A percentile compares a stretch with the other conserved stretches of the same genome.
Conservation (phyloP, 2,329 filamentous ascomycete species). For the Scedosporium minutisporum region DNA sequence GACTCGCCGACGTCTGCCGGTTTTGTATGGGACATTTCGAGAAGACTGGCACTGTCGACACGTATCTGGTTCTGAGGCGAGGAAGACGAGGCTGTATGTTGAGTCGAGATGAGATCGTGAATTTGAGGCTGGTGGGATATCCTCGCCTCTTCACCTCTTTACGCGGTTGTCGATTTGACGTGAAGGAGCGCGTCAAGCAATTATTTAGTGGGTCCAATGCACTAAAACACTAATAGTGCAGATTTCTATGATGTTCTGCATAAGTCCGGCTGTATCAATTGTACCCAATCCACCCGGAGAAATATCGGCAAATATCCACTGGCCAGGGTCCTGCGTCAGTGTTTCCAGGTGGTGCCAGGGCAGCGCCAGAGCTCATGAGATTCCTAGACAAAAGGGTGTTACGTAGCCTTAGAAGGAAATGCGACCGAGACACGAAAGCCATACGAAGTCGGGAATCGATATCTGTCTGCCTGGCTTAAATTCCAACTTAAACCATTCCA, state of each 20-base stretch:
- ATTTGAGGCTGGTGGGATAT: neutral
- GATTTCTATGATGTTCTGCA: neutral
- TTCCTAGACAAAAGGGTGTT: neutral
- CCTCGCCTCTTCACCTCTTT: neutral
- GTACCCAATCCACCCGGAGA: neutral
- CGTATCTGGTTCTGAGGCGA: neutral
- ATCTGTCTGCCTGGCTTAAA: neutral
- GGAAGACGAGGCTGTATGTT: neutral
- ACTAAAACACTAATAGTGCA: too few relatives aligned
- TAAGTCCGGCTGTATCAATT: neutral
- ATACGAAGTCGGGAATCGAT: neutral
- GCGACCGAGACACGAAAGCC: neutral
- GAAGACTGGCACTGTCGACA: neutral
- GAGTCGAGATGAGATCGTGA: neutral
- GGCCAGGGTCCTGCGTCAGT: neutral
- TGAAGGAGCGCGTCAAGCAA: neutral
- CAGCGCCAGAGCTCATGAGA: neutral
- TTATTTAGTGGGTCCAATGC: neutral
- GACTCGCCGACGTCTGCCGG: constrained; percentile 48
- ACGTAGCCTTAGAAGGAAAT: constrained; percentile 3
- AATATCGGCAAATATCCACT: neutral
- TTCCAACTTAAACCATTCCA: neutral
- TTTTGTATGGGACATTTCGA: constrained; percentile 39
- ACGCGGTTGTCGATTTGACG: neutral
- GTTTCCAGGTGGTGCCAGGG: neutral